Percentiles rank a stretch among this genome's conserved stretches.
Conservation (phyloP, 73 alveolate genomes). For the Paramecium biaurelia region DNA sequence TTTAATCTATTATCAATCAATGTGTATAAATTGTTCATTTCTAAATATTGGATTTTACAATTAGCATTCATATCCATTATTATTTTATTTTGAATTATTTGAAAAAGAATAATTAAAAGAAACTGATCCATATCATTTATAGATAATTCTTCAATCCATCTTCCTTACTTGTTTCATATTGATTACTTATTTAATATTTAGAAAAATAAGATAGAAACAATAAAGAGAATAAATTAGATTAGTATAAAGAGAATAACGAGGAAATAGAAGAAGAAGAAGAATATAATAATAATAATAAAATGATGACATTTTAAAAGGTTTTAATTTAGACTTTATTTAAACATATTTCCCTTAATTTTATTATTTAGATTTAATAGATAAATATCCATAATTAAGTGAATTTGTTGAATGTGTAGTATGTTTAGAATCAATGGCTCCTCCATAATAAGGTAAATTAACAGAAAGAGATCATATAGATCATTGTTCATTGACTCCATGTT, state of each 20-base stretch:
- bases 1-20: neutral
- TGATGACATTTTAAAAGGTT: neutral
- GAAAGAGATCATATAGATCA: constrained; percentile 11
- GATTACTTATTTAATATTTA: neutral
- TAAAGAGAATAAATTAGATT: neutral
- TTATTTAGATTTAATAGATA: neutral
- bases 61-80: neutral
- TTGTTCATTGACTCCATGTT: constrained; percentile 45
- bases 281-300: neutral
- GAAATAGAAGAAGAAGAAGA: constrained; percentile 40
- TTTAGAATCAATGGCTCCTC: constrained; percentile 19
- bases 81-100: constrained; percentile 17
- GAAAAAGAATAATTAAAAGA: neutral
- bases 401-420: constrained; percentile 34
- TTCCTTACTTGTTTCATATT: neutral
- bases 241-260: neutral
- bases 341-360: neutral
- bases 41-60: constrained; percentile 30
- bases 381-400: constrained; percentile 20
- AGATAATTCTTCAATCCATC: neutral
- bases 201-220: neutral
- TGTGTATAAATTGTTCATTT: neutral
- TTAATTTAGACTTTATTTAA: neutral
- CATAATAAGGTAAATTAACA: neutral
- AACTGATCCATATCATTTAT: neutral